Evolutionary conservation across 2,329 filamentous ascomycete species (phyloP).

Genomic region (Penicillium decumbens): DNA sequence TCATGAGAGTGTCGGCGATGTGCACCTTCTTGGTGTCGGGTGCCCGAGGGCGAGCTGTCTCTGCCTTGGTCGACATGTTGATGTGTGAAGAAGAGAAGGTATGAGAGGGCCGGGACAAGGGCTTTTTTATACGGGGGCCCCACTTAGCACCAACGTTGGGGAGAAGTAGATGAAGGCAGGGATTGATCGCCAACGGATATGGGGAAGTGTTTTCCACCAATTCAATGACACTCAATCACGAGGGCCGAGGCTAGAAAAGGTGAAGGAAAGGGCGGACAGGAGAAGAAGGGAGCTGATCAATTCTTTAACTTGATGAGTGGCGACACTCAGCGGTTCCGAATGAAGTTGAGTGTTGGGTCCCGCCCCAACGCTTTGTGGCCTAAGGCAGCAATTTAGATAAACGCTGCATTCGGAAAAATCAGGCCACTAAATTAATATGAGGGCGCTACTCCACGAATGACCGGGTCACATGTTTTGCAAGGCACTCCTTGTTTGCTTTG

Average conservation of each 20-base stretch:
- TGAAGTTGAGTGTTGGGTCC: slow-evolving; percentile 27
- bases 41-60: slow-evolving; percentile 31
- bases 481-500: no score
- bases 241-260: slow-evolving; percentile 24
- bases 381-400: slow-evolving; percentile 6
- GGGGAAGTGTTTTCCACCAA: slow-evolving; percentile 10
- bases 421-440: no score
- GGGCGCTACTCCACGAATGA: no score
- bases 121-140: slow-evolving; percentile 23
- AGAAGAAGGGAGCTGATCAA: slow-evolving; percentile 6
- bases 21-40: slow-evolving; percentile 65
- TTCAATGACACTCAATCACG: slow-evolving; percentile 16
- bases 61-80: slow-evolving; percentile 38
- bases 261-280: not conserved
- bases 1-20: slow-evolving; percentile 78
- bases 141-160: slow-evolving; percentile 27
- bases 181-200: slow-evolving; percentile 23
- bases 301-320: slow-evolving; percentile 12
- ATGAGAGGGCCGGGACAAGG: slow-evolving; percentile 4
- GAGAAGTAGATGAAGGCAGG: slow-evolving; percentile 16
- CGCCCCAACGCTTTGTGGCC: slow-evolving; percentile 32
- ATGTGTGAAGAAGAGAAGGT: slow-evolving; percentile 10
- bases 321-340: slow-evolving; percentile 13
- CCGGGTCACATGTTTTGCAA: no score
- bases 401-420: not conserved